A percentile compares a stretch with the other conserved stretches of the same genome.
phyloP scores from a whole-genome alignment of 768 basidiomycete genomes.

The Multifurca ochricompacta region DNA sequence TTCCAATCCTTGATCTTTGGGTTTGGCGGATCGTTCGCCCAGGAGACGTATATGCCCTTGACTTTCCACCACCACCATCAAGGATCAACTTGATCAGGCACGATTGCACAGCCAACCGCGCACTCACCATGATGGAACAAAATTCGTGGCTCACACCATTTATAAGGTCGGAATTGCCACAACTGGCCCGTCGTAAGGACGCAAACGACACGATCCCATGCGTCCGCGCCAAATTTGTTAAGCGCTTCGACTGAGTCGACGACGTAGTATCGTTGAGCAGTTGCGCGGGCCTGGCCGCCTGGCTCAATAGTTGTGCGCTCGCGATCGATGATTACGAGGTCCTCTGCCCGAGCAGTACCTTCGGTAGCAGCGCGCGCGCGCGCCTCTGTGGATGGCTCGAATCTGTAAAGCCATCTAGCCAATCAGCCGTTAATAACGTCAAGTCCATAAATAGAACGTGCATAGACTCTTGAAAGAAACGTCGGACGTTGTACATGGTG shows the following conservation, averaged over 20 bases:
- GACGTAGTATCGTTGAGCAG: slow-evolving; percentile 59
- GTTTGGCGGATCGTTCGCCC: slow-evolving; percentile 88
- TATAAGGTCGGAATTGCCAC: slow-evolving; percentile 97
- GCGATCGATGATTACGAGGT: slow-evolving; percentile 82
- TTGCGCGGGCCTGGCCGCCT: slow-evolving; percentile 49
- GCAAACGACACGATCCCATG: slow-evolving; percentile 95
- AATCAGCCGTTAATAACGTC: neutral
- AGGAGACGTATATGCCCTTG: slow-evolving; percentile 92
- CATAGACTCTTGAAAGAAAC: slow-evolving; percentile 85
- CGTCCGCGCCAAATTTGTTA: slow-evolving; percentile 83
- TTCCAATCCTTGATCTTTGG: slow-evolving; percentile 93
- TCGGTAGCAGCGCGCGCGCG: slow-evolving; percentile 59
- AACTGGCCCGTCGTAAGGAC: slow-evolving; percentile 98
- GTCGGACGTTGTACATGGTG: slow-evolving; percentile 96
- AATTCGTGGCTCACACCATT: slow-evolving; percentile 89
- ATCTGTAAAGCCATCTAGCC: slow-evolving; percentile 25
- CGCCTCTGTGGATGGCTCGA: slow-evolving; percentile 70
- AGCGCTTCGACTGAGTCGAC: slow-evolving; percentile 92
- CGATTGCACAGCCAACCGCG: slow-evolving; percentile 10
- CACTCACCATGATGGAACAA: slow-evolving; percentile 86
- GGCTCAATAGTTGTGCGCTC: slow-evolving; percentile 66
- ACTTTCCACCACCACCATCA: slow-evolving; percentile 39
- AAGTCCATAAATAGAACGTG: slow-evolving; percentile 25
- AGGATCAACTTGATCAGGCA: neutral
- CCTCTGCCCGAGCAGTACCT: slow-evolving; percentile 69